Evolutionary conservation across 257 asterid species (phyloP).

Genomic region (Nicotiana attenuata): DNA sequence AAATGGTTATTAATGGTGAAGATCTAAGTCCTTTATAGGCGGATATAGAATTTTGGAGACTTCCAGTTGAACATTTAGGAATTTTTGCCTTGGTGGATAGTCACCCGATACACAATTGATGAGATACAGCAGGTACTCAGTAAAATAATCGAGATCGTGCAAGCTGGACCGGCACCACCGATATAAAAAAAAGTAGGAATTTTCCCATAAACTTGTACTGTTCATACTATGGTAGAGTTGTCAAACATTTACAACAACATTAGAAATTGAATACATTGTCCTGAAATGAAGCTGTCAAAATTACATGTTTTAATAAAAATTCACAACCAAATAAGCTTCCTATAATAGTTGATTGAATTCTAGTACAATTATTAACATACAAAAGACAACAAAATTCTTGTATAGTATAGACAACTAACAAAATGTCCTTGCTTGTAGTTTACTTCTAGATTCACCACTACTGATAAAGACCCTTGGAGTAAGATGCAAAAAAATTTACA

Average conservation of each 20-base stretch:
- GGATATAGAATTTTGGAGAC: too few relatives aligned
- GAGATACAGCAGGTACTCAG: too few relatives aligned
- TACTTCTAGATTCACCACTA: not conserved
- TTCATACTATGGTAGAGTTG: not conserved
- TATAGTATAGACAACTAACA: not conserved
- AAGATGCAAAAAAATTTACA: not conserved
- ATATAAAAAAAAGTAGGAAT: not conserved
- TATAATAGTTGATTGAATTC: constrained; percentile 2
- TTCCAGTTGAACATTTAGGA: too few relatives aligned
- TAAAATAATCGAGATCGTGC: too few relatives aligned
- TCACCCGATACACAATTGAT: not conserved
- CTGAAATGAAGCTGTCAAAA: not conserved
- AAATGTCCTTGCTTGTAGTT: not conserved
- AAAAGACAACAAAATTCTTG: not conserved
- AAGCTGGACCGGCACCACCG: not conserved
- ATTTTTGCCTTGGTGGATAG: not conserved
- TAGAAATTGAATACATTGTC: not conserved
- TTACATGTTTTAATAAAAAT: not conserved
- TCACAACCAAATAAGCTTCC: not conserved
- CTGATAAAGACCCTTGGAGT: not conserved
- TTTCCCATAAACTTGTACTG: not conserved
- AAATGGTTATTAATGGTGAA: not conserved
- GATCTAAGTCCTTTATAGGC: not conserved
- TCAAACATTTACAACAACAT: not conserved
- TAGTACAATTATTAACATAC: not conserved